Base-by-base conservation (phyloP, 495 filamentous ascomycete genomes). In the Oleoguttula mirabilis region DNA sequence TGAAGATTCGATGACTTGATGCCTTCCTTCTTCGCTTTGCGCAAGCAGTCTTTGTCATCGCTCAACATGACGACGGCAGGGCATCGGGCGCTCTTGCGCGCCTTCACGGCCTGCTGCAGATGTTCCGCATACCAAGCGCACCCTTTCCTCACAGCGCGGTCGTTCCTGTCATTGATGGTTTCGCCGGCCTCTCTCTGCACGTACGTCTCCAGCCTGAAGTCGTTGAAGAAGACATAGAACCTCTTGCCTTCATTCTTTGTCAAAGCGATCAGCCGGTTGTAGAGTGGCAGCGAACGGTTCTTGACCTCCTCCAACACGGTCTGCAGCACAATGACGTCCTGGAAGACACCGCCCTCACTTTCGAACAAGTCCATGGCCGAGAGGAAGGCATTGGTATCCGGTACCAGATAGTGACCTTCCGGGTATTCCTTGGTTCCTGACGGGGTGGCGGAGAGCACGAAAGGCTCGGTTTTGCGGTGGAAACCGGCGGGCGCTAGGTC, bases 211-310 rank as follows among this genome's bases (percentile, higher is more conserved):
- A 82, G 67, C 30, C 90, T 76, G 56, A 98, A 98, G 44, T 98
- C 90, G 61, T 98, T 98, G 71, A 96, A 96, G 63, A 98, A 98
- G 33, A 98, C 82, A 59, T 94, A 96, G 57, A 93, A 96, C 11
- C 88, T 76, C 64, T 96, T 96, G 25, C 93, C 87, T 54, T 92
- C 84, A 52, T 86, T 94, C 59, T 83, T 92, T 21, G 87, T 92
- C 53, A 98, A 66, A 15, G 77, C 72, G 38, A 95, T 75, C 14
- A 96, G 69, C 28, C 90, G 86, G 56, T 94, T 94, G 67, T 96
- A 98, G 37, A 98, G 70, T 17, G 90, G 90, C 39, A 96, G 60
- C 8, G 90, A 96, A 36, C 88, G 77, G 58, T 95, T 94, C 51
- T 82, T 78, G 36, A 98, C 73, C 64, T 96, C 90, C 61, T 98